phyloP scores from a whole-genome alignment of 176 grass and related monocot genomes.

The Urochloa ruziziensis region DNA sequence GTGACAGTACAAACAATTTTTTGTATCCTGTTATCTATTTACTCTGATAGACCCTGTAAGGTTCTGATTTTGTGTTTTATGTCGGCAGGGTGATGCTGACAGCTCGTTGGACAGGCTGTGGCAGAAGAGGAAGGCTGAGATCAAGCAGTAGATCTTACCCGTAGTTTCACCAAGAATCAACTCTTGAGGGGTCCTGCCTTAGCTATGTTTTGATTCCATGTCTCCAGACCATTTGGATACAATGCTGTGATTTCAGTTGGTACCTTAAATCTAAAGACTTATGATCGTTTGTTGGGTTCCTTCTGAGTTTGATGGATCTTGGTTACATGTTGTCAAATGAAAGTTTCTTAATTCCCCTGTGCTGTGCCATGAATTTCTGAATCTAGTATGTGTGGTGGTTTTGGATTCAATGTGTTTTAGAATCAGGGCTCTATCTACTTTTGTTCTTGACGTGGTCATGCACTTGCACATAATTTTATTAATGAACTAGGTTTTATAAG shows the following conservation, averaged over 20 bases:
- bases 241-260: constrained; percentile 27
- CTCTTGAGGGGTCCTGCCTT: not conserved
- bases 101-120: constrained; percentile 84
- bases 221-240: not conserved
- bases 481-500: no score
- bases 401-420: not conserved
- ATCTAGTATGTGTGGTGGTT: not conserved
- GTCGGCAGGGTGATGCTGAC: constrained; percentile 68
- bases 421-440: no score
- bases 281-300: not conserved
- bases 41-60: no score
- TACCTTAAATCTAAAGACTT: constrained; percentile 20
- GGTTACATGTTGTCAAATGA: not conserved
- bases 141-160: constrained; percentile 54
- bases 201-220: constrained; percentile 30
- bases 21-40: not conserved
- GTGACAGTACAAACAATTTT: no score
- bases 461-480: no score
- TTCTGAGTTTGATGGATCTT: not conserved
- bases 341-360: not conserved
- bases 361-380: not conserved
- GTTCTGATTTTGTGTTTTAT: not conserved
- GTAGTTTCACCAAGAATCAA: constrained; percentile 27
- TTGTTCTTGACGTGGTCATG: no score
- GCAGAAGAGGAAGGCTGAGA: constrained; percentile 70